Conservation (phyloP, 2,329 filamentous ascomycete genomes). For the Phyllosticta citribraziliensis region DNA sequence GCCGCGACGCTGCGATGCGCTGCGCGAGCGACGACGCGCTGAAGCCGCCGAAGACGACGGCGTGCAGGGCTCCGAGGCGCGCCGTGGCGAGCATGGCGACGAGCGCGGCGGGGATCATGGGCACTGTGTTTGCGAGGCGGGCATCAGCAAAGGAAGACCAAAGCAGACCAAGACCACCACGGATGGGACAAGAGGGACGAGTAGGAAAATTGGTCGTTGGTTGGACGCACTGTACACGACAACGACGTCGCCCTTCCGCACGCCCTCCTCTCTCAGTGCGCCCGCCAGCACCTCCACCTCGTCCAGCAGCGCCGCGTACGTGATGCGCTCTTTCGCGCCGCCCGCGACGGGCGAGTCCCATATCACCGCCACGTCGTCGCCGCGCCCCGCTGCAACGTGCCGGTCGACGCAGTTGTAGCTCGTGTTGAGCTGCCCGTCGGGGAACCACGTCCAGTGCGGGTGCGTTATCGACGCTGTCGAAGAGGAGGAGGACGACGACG, state of each 20-base stretch:
- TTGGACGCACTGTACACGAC: constrained; percentile 75
- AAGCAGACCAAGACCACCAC: too few species aligned
- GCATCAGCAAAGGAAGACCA: too few species aligned
- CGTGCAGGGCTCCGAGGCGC: constrained; percentile 77
- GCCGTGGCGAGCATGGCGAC: constrained; percentile 75
- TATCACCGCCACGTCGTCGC: constrained; percentile 63
- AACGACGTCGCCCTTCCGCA: constrained; percentile 75
- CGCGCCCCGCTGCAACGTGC: constrained; percentile 72
- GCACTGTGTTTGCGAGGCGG: constrained; percentile 48
- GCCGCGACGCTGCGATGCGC: constrained; percentile 72
- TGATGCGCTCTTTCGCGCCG: constrained; percentile 55
- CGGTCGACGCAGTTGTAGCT: constrained; percentile 88
- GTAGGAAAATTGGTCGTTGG: too few species aligned
- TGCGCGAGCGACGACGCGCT: constrained; percentile 72
- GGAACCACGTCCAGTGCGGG: constrained; percentile 82
- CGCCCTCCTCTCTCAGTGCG: constrained; percentile 71
- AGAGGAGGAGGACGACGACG: neutral
- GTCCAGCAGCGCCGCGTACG: constrained; percentile 63
- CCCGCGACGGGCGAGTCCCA: constrained; percentile 82
- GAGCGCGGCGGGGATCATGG: constrained; percentile 87
- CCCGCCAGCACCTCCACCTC: constrained; percentile 78
- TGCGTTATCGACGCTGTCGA: constrained; percentile 37
- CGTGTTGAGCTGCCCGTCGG: constrained; percentile 78
- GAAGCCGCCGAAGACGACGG: constrained; percentile 90
- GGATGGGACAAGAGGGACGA: too few species aligned